A percentile compares a stretch with the other conserved stretches of the same genome.
Conservation (phyloP, 805 yeast species). For the Ogataea trehalophila region DNA sequence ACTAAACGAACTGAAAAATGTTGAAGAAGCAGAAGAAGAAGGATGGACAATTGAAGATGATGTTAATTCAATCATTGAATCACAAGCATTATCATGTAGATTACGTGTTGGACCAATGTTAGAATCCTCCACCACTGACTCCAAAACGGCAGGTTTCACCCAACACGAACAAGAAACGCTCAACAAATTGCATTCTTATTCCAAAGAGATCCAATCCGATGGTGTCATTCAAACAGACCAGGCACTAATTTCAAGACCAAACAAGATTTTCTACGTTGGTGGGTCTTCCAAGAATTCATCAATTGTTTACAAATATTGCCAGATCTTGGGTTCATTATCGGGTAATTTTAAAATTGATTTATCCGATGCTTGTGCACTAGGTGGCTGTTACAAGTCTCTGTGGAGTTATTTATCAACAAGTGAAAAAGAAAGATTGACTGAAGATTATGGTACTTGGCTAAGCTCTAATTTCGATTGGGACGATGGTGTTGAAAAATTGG, state of each 20-base stretch:
- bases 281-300: slow-evolving; percentile 75
- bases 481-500: slow-evolving; percentile 37
- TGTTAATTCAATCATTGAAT: slow-evolving; percentile 73
- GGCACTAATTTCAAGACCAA: slow-evolving; percentile 53
- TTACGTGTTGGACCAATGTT: slow-evolving; percentile 76
- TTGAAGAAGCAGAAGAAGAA: slow-evolving; percentile 26
- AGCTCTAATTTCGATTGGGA: slow-evolving; percentile 44
- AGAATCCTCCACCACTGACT: slow-evolving; percentile 25
- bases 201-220: slow-evolving; percentile 43
- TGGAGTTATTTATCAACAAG: slow-evolving; percentile 50
- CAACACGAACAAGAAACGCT: slow-evolving; percentile 18
- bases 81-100: slow-evolving; percentile 83
- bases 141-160: background rate
- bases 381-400: slow-evolving; percentile 82
- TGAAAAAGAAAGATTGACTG: slow-evolving; percentile 9
- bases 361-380: slow-evolving; percentile 88
- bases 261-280: slow-evolving; percentile 76
- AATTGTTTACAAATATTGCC: slow-evolving; percentile 63
- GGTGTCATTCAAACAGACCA: slow-evolving; percentile 40
- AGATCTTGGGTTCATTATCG: slow-evolving; percentile 58
- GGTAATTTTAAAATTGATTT: slow-evolving; percentile 72
- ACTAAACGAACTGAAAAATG: slow-evolving; percentile 12
- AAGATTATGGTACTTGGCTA: slow-evolving; percentile 41
- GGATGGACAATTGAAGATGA: slow-evolving; percentile 55
- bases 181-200: slow-evolving; percentile 13